Percentiles rank a stretch among this genome's conserved stretches.
Evolutionary conservation across 805 yeast species (phyloP).

Genomic region (Candida ulmi): DNA sequence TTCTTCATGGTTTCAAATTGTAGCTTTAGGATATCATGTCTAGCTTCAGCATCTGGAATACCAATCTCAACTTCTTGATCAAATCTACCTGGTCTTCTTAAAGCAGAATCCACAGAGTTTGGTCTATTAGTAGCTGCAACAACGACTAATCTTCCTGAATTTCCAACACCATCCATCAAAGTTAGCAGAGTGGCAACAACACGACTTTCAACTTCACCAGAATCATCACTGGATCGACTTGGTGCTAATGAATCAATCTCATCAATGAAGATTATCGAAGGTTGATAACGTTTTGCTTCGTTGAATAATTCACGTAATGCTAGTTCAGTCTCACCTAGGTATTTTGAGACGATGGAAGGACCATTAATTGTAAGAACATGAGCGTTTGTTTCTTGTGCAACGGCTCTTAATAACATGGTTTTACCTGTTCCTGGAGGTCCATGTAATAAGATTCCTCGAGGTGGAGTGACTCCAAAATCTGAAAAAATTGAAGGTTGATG

Average conservation of each 20-base stretch:
- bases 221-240: conserved; percentile 71
- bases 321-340: conserved; percentile 90
- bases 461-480: conserved; percentile 86
- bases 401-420: conserved; percentile 77
- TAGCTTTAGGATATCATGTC: conserved; percentile 64
- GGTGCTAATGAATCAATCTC: conserved; percentile 94
- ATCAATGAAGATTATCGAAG: conserved; percentile 83
- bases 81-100: conserved; percentile 83
- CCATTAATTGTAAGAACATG: conserved; percentile 86
- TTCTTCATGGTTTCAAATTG: conserved; percentile 50
- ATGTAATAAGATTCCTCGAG: conserved; percentile 86
- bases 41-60: conserved; percentile 80
- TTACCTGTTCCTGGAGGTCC: conserved; percentile 99
- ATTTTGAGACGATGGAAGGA: conserved; percentile 87
- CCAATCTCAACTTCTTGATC: conserved; percentile 89
- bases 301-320: conserved; percentile 74
- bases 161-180: conserved; percentile 73
- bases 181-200: conserved; percentile 87
- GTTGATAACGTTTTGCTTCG: conserved; percentile 84
- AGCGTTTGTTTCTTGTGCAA: conserved; percentile 73
- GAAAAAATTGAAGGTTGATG: conserved; percentile 70
- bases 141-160: conserved; percentile 56
- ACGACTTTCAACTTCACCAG: conserved; percentile 86
- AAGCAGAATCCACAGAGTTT: conserved; percentile 60
- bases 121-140: conserved; percentile 76